Conservation (phyloP, 2,329 filamentous ascomycete genomes). For the Aspergillus awamori region DNA sequence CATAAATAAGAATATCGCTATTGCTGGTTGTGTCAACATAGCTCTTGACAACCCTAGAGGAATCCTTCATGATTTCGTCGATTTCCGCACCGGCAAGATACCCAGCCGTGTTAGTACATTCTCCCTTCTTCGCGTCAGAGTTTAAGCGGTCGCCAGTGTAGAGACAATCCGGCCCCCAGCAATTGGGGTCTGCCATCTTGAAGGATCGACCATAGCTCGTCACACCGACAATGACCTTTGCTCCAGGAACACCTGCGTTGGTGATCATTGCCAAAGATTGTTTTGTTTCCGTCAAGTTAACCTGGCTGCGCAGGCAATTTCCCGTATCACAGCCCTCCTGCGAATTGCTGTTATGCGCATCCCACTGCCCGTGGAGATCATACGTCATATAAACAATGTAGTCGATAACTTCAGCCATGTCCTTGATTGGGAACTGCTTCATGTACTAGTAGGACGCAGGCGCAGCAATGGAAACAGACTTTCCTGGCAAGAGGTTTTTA, state of each 20-base stretch:
- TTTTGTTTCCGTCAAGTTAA: conserved; percentile 46
- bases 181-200: conserved; percentile 35
- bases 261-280: conserved; percentile 37
- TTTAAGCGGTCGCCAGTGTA: conserved; percentile 32
- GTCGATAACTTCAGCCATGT: conserved; percentile 12
- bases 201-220: conserved; percentile 43
- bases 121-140: conserved; percentile 30
- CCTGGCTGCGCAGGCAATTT: conserved; percentile 43
- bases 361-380: conserved; percentile 21
- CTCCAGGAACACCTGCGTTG: conserved; percentile 11
- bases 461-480: conserved; percentile 29
- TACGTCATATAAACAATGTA: conserved; percentile 23
- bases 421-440: conserved; percentile 15
- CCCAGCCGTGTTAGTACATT: conserved; percentile 44
- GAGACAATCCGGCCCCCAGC: conserved; percentile 35
- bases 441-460: conserved; percentile 35
- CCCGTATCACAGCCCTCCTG: conserved; percentile 24
- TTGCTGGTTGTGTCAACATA: not conserved
- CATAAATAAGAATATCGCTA: not conserved
- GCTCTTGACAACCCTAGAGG: not conserved
- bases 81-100: conserved; percentile 49
- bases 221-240: conserved; percentile 36
- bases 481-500: conserved; percentile 20
- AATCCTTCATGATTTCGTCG: conserved; percentile 2
- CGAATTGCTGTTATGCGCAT: conserved; percentile 8